These are phyloP conservation scores for Russula brevipes DNA, from an alignment of 768 basidiomycete species.

Conservation along the genomic window DNA sequence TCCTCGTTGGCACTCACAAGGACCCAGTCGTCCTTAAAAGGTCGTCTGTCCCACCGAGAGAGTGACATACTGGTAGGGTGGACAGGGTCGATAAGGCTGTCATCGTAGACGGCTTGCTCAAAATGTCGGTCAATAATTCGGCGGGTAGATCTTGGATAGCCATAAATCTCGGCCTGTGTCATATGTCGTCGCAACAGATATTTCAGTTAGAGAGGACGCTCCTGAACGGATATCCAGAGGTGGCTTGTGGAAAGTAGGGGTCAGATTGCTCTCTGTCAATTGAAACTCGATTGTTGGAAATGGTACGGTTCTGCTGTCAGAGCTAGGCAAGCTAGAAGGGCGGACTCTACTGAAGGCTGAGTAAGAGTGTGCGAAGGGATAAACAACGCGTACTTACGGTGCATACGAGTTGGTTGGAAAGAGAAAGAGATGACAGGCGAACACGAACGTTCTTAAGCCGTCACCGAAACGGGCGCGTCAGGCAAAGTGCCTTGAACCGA, in stretches of 20 bases:
- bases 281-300: background rate
- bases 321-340: background rate
- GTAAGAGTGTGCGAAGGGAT: too few species aligned
- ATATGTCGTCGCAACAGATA: background rate
- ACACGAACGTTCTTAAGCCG: background rate
- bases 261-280: background rate
- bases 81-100: slow-evolving; percentile 56
- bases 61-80: slow-evolving; percentile 59
- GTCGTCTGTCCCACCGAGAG: slow-evolving; percentile 56
- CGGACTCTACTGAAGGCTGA: background rate
- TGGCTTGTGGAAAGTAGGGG: background rate
- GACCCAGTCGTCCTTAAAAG: slow-evolving; percentile 46
- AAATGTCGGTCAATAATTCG: slow-evolving; percentile 72
- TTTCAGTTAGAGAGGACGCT: background rate
- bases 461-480: background rate
- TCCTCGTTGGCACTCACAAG: slow-evolving; percentile 58
- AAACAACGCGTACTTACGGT: background rate
- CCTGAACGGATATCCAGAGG: background rate
- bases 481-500: slow-evolving; percentile 5
- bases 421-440: background rate
- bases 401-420: background rate
- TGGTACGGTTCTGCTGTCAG: background rate
- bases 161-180: slow-evolving; percentile 9
- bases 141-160: slow-evolving; percentile 44
- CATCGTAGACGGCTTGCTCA: slow-evolving; percentile 64